A percentile compares a stretch with the other conserved stretches of the same genome.
These are phyloP conservation scores for Fusarium sp. DNA, from an alignment of 2,329 filamentous ascomycete genomes.

Conservation along the genomic window DNA sequence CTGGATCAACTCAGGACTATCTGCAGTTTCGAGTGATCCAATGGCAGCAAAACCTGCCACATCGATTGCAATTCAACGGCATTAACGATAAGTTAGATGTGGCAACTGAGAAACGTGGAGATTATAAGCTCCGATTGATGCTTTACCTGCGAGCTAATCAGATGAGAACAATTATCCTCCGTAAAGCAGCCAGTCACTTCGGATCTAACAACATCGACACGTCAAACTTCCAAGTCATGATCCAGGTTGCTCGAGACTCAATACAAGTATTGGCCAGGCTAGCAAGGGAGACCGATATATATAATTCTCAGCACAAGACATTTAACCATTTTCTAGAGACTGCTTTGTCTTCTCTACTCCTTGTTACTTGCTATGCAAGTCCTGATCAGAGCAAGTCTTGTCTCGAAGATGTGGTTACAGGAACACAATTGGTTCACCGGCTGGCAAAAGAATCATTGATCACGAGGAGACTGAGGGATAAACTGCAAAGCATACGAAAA, in stretches of 20 bases:
- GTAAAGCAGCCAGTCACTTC: slow-evolving; percentile 48
- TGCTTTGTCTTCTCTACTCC: slow-evolving; percentile 49
- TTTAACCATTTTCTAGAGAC: slow-evolving; percentile 56
- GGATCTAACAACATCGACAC: slow-evolving; percentile 36
- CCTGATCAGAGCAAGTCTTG: neutral
- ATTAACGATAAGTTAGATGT: slow-evolving; percentile 47
- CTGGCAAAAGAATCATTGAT: slow-evolving; percentile 1
- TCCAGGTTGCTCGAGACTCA: slow-evolving; percentile 51
- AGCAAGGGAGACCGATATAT: slow-evolving; percentile 52
- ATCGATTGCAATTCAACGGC: slow-evolving; percentile 42
- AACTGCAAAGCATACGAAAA: slow-evolving; percentile 4
- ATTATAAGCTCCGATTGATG: slow-evolving; percentile 52
- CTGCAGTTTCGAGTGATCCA: slow-evolving; percentile 50
- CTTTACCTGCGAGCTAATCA: slow-evolving; percentile 54
- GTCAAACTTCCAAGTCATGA: slow-evolving; percentile 48
- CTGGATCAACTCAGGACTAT: slow-evolving; percentile 46
- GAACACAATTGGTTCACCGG: slow-evolving; percentile 2
- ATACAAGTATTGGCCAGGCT: slow-evolving; percentile 50
- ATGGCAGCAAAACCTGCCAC: slow-evolving; percentile 51
- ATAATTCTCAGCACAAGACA: slow-evolving; percentile 54
- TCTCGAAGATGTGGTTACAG: neutral
- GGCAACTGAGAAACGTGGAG: slow-evolving; percentile 47
- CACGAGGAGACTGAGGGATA: slow-evolving; percentile 1
- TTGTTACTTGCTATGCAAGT: slow-evolving; percentile 44
- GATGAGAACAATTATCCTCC: slow-evolving; percentile 53